Evolutionary conservation across 768 basidiomycete genomes (phyloP).

Genomic region (Auriscalpium orientale): DNA sequence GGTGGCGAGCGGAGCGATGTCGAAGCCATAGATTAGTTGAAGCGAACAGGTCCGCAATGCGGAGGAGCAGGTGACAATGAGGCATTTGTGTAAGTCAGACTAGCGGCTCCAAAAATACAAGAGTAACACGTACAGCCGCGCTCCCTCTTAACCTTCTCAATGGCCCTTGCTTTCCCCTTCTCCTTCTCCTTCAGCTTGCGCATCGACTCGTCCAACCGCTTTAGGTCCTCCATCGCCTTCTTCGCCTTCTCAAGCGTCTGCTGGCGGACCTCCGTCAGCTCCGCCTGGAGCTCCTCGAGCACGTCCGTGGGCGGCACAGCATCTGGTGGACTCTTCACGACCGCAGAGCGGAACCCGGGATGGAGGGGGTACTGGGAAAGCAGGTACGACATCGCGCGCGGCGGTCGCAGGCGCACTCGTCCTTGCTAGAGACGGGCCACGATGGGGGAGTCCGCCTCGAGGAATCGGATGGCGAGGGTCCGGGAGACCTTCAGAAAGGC

Average conservation of each 20-base stretch:
- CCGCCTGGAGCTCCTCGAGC: constrained; percentile 54
- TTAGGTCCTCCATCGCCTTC: constrained; percentile 73
- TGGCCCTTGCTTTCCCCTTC: constrained; percentile 61
- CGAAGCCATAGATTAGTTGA: not conserved
- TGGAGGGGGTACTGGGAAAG: constrained; percentile 43
- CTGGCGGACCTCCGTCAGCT: constrained; percentile 48
- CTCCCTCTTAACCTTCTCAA: constrained; percentile 67
- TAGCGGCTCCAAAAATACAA: not conserved
- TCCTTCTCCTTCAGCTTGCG: constrained; percentile 69
- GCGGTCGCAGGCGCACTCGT: constrained; percentile 3
- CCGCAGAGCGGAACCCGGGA: constrained; percentile 44
- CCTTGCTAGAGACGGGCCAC: constrained; percentile 3
- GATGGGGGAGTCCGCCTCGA: not conserved
- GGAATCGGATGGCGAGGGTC: not conserved
- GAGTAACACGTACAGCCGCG: constrained; percentile 58
- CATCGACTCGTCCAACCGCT: constrained; percentile 69
- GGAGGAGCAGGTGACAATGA: constrained; percentile 4
- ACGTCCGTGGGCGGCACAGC: constrained; percentile 66
- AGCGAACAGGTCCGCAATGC: constrained; percentile 3
- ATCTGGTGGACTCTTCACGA: constrained; percentile 60
- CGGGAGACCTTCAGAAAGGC: not conserved
- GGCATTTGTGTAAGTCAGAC: constrained; percentile 12
- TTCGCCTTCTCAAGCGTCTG: constrained; percentile 53
- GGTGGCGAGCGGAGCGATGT: too few relatives aligned
- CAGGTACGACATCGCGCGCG: constrained; percentile 49